Base-by-base conservation (phyloP, 139 green algal species). In the Closterium sp. region DNA sequence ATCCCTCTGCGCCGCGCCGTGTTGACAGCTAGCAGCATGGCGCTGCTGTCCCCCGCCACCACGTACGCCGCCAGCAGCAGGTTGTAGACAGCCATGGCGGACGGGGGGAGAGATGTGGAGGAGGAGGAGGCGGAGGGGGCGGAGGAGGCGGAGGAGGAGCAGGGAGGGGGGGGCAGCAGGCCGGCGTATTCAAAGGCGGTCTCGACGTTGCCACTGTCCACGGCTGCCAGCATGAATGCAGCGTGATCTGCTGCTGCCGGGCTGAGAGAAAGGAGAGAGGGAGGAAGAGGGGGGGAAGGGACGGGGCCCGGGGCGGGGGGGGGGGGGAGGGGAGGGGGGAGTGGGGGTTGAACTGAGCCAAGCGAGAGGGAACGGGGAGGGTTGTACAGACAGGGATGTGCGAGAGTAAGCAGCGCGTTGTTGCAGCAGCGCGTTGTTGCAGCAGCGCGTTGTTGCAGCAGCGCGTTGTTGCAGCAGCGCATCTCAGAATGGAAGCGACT, bases 131-230 rank as follows among this genome's bases (percentile, higher is more conserved):
- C 16, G 7, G 38, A 66, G 38, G 38, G 21, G 38, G 7, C 16
- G 38, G 38, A 66, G 38, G 38, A 21, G 38, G 38, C 16, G 38
- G 38, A 66, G 55, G 55, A 12, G 2, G 55, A 19, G 55, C 16
- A 76, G 8, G 83, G 30, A 25, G 1, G 3, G n/a, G 83, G 86
- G 9, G 86, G 86, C 32, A 89, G 86, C n/a, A 55, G 55, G n/a
- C 86, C 86, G 28, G 86, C 86, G 66, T 89, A 89, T 55, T 89
- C 86, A 84, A 89, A 89, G n/a, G 86, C 86, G n/a, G 83, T 9
- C 9, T 89, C 86, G 9, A 89, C 86, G 66, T 31, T 35, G 66
- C 86, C 86, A 10, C n/a, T 30, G 2, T 89, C 86, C 32, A 89
- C 30, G 30, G 86, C 86, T 84, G 86, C 86, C 66, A 89, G 31